phyloP scores from a whole-genome alignment of 495 filamentous ascomycete species.

The Trichoderma erinaceum region DNA sequence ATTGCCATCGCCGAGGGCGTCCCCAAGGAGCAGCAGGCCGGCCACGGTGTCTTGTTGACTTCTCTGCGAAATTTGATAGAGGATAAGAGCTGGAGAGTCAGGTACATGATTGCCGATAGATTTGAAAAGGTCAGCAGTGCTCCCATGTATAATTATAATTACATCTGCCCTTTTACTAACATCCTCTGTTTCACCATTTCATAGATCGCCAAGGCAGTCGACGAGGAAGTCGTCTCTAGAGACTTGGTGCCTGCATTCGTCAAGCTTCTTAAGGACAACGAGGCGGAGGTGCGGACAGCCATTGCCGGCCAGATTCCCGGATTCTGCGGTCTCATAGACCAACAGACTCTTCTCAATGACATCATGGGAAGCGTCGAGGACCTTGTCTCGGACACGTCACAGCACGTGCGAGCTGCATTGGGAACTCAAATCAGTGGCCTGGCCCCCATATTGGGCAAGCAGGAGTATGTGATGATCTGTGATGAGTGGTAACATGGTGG shows the following conservation, averaged over 20 bases:
- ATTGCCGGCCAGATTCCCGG: constrained; percentile 97
- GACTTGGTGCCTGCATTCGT: constrained; percentile 96
- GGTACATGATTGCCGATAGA: constrained; percentile 98
- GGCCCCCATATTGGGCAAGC: constrained; percentile 93
- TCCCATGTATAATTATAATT: not conserved
- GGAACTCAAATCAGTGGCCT: constrained; percentile 96
- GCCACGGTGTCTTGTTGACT: constrained; percentile 85
- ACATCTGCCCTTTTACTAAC: not conserved
- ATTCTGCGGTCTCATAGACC: constrained; percentile 84
- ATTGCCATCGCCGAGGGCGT: constrained; percentile 96
- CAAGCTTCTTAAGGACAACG: constrained; percentile 92
- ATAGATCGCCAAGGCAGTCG: constrained; percentile 94
- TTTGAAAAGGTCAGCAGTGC: constrained; percentile 81
- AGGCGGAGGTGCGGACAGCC: constrained; percentile 94
- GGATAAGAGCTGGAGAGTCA: constrained; percentile 97
- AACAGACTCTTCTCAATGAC: constrained; percentile 83
- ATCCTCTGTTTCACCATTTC: constrained; percentile 19
- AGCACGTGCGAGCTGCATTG: constrained; percentile 92
- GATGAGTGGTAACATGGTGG: constrained; percentile 8
- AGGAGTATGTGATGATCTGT: constrained; percentile 62
- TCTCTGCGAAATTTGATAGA: constrained; percentile 89
- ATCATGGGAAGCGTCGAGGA: constrained; percentile 97
- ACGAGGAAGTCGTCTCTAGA: constrained; percentile 89
- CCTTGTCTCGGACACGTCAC: constrained; percentile 88
- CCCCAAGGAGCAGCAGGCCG: constrained; percentile 94